Percentiles rank a stretch among this genome's conserved stretches.
Conservation (phyloP, 192 early-diverging fungal species). For the Jimgerdemannia flammicorona region DNA sequence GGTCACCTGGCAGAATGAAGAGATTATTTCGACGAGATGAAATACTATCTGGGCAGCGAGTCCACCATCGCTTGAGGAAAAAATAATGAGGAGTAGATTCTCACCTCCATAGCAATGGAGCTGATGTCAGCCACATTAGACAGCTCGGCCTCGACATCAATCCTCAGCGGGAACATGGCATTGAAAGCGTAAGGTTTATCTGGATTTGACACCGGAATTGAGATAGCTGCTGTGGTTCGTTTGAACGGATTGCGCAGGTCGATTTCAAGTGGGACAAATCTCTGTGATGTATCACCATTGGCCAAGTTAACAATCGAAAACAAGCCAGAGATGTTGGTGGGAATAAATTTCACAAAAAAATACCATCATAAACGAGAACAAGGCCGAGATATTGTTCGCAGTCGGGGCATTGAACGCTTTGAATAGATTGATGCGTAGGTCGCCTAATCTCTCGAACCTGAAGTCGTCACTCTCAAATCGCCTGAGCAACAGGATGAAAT, state of each 20-base stretch:
- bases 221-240: conserved; percentile 16
- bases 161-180: conserved; percentile 12
- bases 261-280: conserved; percentile 21
- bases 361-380: conserved; percentile 26
- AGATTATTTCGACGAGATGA: not conserved
- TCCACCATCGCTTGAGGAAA: too few relatives aligned
- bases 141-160: conserved; percentile 20
- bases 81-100: not conserved
- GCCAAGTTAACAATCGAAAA: too few relatives aligned
- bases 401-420: conserved; percentile 30
- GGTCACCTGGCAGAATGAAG: conserved; percentile 12
- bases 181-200: conserved; percentile 22
- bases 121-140: conserved; percentile 15
- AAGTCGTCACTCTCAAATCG: conserved; percentile 13
- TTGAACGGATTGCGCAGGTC: conserved; percentile 20
- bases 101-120: conserved; percentile 22
- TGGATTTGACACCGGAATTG: conserved; percentile 13
- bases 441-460: conserved; percentile 14
- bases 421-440: conserved; percentile 30
- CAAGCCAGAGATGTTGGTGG: too few relatives aligned
- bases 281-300: conserved; percentile 1
- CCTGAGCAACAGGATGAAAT: not conserved
- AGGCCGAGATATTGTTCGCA: conserved; percentile 16
- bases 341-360: not conserved
- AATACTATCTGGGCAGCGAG: not conserved